Evolutionary conservation across 805 yeast genomes (phyloP).

Genomic region (Ogataea henricii): DNA sequence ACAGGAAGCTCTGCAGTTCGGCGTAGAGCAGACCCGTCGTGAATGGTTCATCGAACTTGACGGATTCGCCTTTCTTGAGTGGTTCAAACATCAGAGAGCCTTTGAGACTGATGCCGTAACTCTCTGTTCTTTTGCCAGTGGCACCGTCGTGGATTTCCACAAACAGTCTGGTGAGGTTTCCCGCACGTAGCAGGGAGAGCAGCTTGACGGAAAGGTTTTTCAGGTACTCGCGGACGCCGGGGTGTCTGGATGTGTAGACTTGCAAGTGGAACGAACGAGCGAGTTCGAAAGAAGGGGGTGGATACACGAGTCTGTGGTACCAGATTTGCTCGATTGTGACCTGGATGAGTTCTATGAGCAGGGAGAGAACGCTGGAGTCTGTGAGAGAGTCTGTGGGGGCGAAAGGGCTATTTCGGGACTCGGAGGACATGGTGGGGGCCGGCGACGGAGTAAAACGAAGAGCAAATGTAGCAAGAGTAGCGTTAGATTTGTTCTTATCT

Average conservation of each 20-base stretch:
- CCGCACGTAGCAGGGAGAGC: slow-evolving; percentile 19
- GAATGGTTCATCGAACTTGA: slow-evolving; percentile 16
- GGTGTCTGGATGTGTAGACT: slow-evolving; percentile 49
- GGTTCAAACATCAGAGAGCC: slow-evolving; percentile 31
- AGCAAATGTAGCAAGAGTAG: not conserved
- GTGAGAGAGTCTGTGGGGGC: slow-evolving; percentile 16
- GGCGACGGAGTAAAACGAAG: too few relatives aligned
- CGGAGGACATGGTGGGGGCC: too few relatives aligned
- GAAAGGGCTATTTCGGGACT: not conserved
- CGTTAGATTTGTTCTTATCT: not conserved
- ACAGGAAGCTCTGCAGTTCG: slow-evolving; percentile 29
- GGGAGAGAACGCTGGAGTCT: slow-evolving; percentile 30
- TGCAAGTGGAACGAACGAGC: slow-evolving; percentile 45
- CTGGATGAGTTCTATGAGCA: slow-evolving; percentile 50
- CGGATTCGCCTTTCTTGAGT: slow-evolving; percentile 10
- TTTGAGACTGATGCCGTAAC: slow-evolving; percentile 32
- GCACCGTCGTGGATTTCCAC: slow-evolving; percentile 22
- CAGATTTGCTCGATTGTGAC: slow-evolving; percentile 57
- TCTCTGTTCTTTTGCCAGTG: slow-evolving; percentile 13
- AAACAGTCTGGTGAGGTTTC: slow-evolving; percentile 28
- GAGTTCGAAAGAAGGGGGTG: slow-evolving; percentile 47
- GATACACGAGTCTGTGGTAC: slow-evolving; percentile 56
- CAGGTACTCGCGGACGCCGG: slow-evolving; percentile 42
- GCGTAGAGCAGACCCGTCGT: slow-evolving; percentile 21
- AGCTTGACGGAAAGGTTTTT: slow-evolving; percentile 34